A percentile compares a stretch with the other conserved stretches of the same genome.
phyloP scores from a whole-genome alignment of 2,329 filamentous ascomycete genomes.

The Trichoderma brevicompactum region DNA sequence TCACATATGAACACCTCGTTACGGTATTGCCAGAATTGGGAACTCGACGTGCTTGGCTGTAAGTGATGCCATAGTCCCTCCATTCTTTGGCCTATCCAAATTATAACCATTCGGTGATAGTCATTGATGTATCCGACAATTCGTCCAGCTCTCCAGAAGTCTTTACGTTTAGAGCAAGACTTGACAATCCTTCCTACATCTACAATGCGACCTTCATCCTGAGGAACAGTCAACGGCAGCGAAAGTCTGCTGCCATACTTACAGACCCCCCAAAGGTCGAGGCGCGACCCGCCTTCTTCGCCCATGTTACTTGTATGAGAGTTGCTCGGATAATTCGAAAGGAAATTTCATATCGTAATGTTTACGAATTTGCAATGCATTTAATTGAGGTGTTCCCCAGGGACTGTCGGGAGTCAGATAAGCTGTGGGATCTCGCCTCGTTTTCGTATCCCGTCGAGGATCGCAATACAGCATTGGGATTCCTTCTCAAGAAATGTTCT shows the following conservation, averaged over 20 bases:
- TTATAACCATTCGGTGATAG: no score
- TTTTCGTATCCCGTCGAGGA: not conserved
- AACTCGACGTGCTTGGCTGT: not conserved
- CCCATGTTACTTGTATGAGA: not conserved
- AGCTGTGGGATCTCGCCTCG: not conserved
- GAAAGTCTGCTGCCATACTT: not conserved
- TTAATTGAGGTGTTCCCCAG: not conserved
- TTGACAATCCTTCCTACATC: not conserved
- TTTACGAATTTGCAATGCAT: not conserved
- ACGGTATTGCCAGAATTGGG: no score
- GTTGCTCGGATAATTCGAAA: not conserved
- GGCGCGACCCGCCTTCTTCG: not conserved
- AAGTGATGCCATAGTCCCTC: not conserved
- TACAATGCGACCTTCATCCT: not conserved
- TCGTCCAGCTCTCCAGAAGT: not conserved
- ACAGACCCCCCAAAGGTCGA: not conserved
- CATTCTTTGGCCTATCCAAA: not conserved
- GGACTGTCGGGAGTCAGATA: not conserved
- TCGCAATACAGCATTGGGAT: not conserved
- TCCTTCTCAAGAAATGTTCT: not conserved
- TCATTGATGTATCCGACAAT: no score
- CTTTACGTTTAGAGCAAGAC: not conserved
- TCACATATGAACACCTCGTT: no score
- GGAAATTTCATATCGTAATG: not conserved
- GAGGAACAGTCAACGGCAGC: not conserved